These are phyloP conservation scores for Trichoderma virens DNA, from an alignment of 495 filamentous ascomycete species.

Conservation along the genomic window DNA sequence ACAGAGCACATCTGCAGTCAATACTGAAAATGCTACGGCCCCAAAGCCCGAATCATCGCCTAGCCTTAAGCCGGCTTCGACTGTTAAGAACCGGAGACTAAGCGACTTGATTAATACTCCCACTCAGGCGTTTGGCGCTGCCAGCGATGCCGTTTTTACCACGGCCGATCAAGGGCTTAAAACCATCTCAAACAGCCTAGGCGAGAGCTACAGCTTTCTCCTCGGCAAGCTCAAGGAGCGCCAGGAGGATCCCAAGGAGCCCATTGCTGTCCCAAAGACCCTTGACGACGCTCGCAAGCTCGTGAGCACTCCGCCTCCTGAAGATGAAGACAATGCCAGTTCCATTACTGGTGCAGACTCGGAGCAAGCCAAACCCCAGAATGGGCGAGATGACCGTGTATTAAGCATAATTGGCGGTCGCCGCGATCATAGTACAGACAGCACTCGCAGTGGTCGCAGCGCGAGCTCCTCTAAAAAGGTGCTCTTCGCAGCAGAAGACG, in stretches of 20 bases:
- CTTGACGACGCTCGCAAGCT: conserved; percentile 69
- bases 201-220: conserved; percentile 87
- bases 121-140: conserved; percentile 67
- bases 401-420: conserved; percentile 57
- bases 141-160: conserved; percentile 73
- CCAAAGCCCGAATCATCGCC: conserved; percentile 34
- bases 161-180: conserved; percentile 88
- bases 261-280: conserved; percentile 57
- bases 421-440: conserved; percentile 57
- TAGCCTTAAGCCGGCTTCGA: conserved; percentile 34
- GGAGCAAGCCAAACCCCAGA: conserved; percentile 31
- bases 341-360: conserved; percentile 39
- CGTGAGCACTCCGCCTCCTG: conserved; percentile 46
- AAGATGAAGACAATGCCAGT: conserved; percentile 34
- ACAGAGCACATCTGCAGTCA: conserved; percentile 25
- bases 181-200: conserved; percentile 77
- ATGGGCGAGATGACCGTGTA: conserved; percentile 47
- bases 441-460: conserved; percentile 62
- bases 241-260: conserved; percentile 36
- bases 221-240: conserved; percentile 81
- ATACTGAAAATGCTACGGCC: conserved; percentile 29
- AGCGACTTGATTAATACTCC: conserved; percentile 81
- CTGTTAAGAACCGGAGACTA: conserved; percentile 51
- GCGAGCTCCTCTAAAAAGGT: conserved; percentile 46
- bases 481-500: conserved; percentile 34